Base-by-base conservation (phyloP, 2,329 filamentous ascomycete species). In the Malbranchea zuffiana region DNA sequence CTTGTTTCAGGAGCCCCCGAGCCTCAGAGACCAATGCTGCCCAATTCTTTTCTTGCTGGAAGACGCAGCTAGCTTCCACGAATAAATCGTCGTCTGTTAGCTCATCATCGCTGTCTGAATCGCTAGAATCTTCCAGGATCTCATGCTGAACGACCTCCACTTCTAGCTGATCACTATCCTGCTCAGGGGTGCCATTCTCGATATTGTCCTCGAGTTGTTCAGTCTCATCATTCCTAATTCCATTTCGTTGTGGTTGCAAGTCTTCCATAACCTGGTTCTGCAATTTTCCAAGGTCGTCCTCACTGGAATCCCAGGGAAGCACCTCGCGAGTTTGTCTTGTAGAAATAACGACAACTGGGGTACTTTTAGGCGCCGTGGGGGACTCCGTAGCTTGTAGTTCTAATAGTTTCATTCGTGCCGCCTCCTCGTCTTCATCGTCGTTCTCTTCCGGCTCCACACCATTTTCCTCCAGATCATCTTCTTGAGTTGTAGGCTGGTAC, bases 11-110 rank as follows among this genome's bases (percentile, higher is more conserved):
- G 25, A 43, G 28, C 16, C 24, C 27, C n/a, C 19, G 24, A 4
- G 41, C 41, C 34, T 43, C 41, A 12, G 25, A 28, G n/a, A 38
- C 35, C 10, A 43, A 37, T 8, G 35, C 37, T 6, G 33, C 32
- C 41, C 41, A 43, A 18, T 43, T 43, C 11, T 28, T 12, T 23
- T 37, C 34, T 24, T 43, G 41, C 10, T 40, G 34, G 25, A 40
- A 40, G 1, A 32, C 21, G 6, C 19, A 30, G 19, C 32, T 37
- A n/a, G 33, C 41, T 12, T 40, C 34, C 6, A 19, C 11, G 25
- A 43, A 43, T 16, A 15, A 28, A 10, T 36, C 24, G 21, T 40
- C 30, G 25, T 40, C 30, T 11, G 25, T 18, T 3, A 43, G 10
- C n/a, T 20, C 30, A 19, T 32, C 21, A 17, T 31, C 21, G 11